A percentile compares a stretch with the other conserved stretches of the same genome.
These are phyloP conservation scores for Monosporascus sp. DNA, from an alignment of 2,329 filamentous ascomycete genomes.

Conservation along the genomic window DNA sequence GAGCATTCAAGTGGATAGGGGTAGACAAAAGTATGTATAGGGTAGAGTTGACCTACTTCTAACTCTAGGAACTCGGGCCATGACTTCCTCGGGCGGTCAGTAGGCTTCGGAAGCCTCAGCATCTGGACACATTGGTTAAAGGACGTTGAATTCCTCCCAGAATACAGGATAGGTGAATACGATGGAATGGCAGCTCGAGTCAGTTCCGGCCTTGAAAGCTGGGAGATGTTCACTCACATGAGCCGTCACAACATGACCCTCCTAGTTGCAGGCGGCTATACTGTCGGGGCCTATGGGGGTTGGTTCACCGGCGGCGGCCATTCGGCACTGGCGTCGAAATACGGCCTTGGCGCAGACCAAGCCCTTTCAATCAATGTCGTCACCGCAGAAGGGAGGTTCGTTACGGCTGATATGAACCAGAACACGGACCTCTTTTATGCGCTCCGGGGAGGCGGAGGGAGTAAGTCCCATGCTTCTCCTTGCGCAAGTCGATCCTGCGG, in stretches of 20 bases:
- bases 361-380: constrained; percentile 41
- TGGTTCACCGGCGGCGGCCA: constrained; percentile 49
- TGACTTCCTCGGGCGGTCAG: constrained; percentile 40
- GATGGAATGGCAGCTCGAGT: constrained; percentile 26
- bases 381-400: constrained; percentile 37
- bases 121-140: constrained; percentile 48
- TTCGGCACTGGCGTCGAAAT: constrained; percentile 36
- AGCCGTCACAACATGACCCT: constrained; percentile 25
- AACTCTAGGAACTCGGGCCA: constrained; percentile 39
- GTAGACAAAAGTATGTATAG: neutral
- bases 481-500: neutral
- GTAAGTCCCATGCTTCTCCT: constrained; percentile 9
- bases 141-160: constrained; percentile 29
- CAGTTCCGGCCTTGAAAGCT: constrained; percentile 29
- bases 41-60: neutral
- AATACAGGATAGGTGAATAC: constrained; percentile 24
- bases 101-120: constrained; percentile 39
- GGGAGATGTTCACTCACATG: constrained; percentile 27
- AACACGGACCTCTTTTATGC: constrained; percentile 55
- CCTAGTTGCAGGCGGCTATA: constrained; percentile 26
- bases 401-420: constrained; percentile 37
- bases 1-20: neutral
- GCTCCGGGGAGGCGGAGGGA: constrained; percentile 44
- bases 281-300: constrained; percentile 40
- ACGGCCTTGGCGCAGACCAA: constrained; percentile 47